Base-by-base conservation (phyloP, 2,329 filamentous ascomycete genomes). In the Aureobasidium leucospermi region DNA sequence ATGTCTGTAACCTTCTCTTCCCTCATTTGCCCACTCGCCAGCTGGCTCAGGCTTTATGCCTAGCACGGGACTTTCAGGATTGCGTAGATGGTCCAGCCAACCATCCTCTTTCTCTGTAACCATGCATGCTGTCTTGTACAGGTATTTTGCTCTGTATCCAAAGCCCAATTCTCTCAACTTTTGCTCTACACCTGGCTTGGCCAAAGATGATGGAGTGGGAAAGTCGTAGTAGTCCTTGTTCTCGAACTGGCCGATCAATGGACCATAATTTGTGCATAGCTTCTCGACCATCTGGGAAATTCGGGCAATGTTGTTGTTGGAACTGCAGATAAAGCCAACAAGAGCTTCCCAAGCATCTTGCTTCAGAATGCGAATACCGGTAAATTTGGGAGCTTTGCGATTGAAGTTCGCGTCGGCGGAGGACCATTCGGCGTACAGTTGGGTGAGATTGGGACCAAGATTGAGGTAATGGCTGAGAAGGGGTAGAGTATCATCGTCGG, bases 251-350 rank as follows among this genome's bases (percentile, higher is more conserved):
- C 84, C 89, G 58, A 97, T 82, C 4, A 89, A 77, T 0, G 85
- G 83, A 0, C 94, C 94, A 68, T 96, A 99, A 68, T 95, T 82
- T 31, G 82, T 73, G 71, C 95, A 99, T 11, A 99, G 78, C 67
- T 96, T 97, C 66, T 95, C 86, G 23, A 93, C 91, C 94, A 99
- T 99, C 74, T 95, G 89, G 5, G 89, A 93, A 71, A 99, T 99
- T 41, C 94, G 85, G 2, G 86, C 82, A 62, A 99, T 99, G 71
- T 99, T 96, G 76, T 99, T 99, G 75, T 99, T 99, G 74, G 91
- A 96, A 74, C 92, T 96, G 79, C 94, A 99, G 64, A 99, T 99
- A 74, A 99, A 99, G 60, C 88, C 87, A 28, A 99, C 79, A 23
- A 99, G 79, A 0, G 94, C 86, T 73, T 99, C 94, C 94, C 95